Conservation (phyloP, 2,329 filamentous ascomycete genomes). For the Nigrograna mackinnonii region DNA sequence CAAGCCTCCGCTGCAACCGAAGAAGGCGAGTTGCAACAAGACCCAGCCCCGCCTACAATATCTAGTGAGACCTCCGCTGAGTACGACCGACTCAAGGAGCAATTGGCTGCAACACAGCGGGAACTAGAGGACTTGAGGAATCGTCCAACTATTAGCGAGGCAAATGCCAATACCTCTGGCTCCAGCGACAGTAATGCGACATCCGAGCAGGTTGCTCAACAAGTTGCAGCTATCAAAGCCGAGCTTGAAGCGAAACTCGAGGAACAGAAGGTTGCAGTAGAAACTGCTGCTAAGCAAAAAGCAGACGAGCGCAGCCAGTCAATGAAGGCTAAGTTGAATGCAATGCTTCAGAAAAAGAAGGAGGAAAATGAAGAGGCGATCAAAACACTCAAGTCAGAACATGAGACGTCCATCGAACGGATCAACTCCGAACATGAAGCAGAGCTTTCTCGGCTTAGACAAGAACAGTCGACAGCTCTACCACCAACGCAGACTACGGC, state of each 20-base stretch:
- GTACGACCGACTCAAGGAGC: constrained; percentile 41
- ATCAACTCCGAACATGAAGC: constrained; percentile 37
- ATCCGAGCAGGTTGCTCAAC: constrained; percentile 37
- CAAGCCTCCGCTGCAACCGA: constrained; percentile 5
- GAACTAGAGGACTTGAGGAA: constrained; percentile 51
- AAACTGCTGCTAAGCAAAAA: neutral
- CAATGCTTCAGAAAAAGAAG: constrained; percentile 51
- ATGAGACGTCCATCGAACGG: constrained; percentile 11
- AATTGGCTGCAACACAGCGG: constrained; percentile 48
- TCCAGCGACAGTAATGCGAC: constrained; percentile 23
- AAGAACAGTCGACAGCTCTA: no score
- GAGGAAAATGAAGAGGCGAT: constrained; percentile 51
- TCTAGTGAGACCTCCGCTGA: constrained; percentile 6
- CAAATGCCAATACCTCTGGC: constrained; percentile 9
- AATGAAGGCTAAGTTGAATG: constrained; percentile 58
- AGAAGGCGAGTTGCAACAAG: neutral
- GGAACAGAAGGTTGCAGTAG: constrained; percentile 20
- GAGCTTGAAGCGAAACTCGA: constrained; percentile 51
- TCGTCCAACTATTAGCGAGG: constrained; percentile 29
- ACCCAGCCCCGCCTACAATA: constrained; percentile 8
- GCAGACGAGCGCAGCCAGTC: constrained; percentile 32
- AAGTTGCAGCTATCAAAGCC: constrained; percentile 1
- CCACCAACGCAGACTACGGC: constrained; percentile 1
- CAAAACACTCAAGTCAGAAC: constrained; percentile 12
- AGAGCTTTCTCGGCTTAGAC: constrained; percentile 40